Evolutionary conservation across 208 protist species (phyloP).

Genomic region (Histomonas meleagridis): DNA sequence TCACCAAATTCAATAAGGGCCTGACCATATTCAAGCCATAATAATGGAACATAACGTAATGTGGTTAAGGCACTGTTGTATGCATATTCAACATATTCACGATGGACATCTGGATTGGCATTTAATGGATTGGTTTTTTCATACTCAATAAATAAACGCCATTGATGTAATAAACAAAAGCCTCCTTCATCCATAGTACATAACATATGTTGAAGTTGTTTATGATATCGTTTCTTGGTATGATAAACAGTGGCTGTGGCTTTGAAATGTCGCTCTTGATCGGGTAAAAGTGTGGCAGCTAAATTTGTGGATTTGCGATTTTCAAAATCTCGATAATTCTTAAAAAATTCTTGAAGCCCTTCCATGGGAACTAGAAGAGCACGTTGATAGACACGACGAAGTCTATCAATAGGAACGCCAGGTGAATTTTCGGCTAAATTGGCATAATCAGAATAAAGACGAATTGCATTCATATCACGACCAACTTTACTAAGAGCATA

Average conservation of each 20-base stretch:
- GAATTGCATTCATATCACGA: background rate
- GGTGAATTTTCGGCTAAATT: background rate
- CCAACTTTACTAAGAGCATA: background rate
- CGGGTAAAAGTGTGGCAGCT: background rate
- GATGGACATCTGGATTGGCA: background rate
- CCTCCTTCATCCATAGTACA: background rate
- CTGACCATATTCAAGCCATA: background rate
- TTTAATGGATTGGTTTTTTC: background rate
- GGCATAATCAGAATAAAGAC: background rate
- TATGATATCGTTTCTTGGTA: background rate
- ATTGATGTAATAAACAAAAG: background rate
- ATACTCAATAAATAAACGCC: background rate
- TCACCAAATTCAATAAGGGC: background rate
- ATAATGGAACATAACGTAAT: background rate
- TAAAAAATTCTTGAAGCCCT: background rate
- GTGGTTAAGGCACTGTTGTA: background rate
- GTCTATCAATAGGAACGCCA: background rate
- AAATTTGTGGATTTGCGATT: background rate
- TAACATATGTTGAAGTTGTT: background rate
- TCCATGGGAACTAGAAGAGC: background rate
- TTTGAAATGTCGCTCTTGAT: background rate
- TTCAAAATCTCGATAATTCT: background rate
- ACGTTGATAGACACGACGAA: background rate
- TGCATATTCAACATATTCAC: background rate
- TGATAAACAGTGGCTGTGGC: background rate